Evolutionary conservation across 768 basidiomycete genomes (phyloP).

Genomic region (Boletellus ananas): DNA sequence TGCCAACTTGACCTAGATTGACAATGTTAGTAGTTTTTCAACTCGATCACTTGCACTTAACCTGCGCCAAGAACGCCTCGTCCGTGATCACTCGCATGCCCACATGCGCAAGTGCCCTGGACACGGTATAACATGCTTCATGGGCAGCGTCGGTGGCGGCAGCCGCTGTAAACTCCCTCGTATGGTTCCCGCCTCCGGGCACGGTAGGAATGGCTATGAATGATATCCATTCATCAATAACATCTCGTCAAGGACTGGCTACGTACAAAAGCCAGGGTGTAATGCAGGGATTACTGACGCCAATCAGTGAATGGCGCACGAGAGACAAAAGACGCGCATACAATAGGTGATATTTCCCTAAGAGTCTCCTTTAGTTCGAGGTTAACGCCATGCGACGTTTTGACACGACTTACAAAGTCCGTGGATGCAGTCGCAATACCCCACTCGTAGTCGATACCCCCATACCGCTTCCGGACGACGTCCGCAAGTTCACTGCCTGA

Average conservation of each 20-base stretch:
- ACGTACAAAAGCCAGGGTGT: conserved; percentile 61
- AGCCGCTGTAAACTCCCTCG: conserved; percentile 58
- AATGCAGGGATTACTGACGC: conserved; percentile 56
- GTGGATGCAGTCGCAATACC: conserved; percentile 72
- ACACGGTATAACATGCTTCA: conserved; percentile 59
- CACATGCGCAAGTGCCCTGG: conserved; percentile 67
- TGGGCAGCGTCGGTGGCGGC: conserved; percentile 62
- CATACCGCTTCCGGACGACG: conserved; percentile 58
- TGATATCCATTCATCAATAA: background rate
- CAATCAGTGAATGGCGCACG: conserved; percentile 1
- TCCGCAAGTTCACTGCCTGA: conserved; percentile 63
- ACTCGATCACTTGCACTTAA: conserved; percentile 19
- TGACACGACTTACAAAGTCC: conserved; percentile 61
- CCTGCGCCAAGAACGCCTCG: conserved; percentile 56
- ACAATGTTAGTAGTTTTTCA: background rate
- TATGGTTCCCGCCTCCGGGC: conserved; percentile 74
- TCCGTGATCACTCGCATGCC: conserved; percentile 71
- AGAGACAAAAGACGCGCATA: conserved; percentile 23
- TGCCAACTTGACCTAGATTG: conserved; percentile 42
- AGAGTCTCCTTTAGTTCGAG: background rate
- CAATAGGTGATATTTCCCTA: conserved; percentile 66
- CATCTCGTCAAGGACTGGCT: background rate
- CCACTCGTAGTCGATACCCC: conserved; percentile 59
- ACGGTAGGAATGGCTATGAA: conserved; percentile 69
- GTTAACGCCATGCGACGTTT: background rate